phyloP scores from a whole-genome alignment of 2,329 filamentous ascomycete genomes.

The Alternaria gaisen region DNA sequence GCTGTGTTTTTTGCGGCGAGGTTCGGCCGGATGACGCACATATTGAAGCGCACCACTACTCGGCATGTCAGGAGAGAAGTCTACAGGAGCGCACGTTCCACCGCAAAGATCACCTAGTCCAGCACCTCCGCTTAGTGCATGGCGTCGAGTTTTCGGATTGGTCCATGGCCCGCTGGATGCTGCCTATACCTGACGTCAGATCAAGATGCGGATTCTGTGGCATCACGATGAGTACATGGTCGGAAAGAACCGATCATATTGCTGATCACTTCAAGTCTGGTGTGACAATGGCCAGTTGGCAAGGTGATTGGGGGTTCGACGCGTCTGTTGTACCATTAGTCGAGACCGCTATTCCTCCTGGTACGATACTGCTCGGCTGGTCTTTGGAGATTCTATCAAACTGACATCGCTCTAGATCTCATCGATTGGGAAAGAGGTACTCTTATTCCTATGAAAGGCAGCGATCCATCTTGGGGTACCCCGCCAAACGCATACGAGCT shows the following conservation, averaged over 20 bases:
- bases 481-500: conserved; percentile 39
- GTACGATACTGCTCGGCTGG: conserved; percentile 3
- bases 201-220: conserved; percentile 39
- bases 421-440: conserved; percentile 32
- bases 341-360: conserved; percentile 34
- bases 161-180: conserved; percentile 42
- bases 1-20: conserved; percentile 34
- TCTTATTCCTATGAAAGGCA: conserved; percentile 33
- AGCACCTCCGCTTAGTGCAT: conserved; percentile 40
- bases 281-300: conserved; percentile 36
- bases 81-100: conserved; percentile 39
- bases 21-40: conserved; percentile 23
- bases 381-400: neutral
- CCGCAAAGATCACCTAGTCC: conserved; percentile 40
- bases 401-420: conserved; percentile 23
- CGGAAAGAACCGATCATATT: conserved; percentile 35
- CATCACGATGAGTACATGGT: conserved; percentile 30
- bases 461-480: conserved; percentile 30
- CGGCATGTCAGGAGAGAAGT: conserved; percentile 31
- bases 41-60: conserved; percentile 31
- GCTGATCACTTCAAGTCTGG: conserved; percentile 39
- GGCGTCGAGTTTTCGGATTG: conserved; percentile 41
- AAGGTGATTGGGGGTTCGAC: conserved; percentile 40
- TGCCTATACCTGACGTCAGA: conserved; percentile 32
- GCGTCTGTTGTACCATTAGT: conserved; percentile 20